These are phyloP conservation scores for Verticillium isaacii DNA, from an alignment of 2,329 filamentous ascomycete genomes.

Conservation along the genomic window DNA sequence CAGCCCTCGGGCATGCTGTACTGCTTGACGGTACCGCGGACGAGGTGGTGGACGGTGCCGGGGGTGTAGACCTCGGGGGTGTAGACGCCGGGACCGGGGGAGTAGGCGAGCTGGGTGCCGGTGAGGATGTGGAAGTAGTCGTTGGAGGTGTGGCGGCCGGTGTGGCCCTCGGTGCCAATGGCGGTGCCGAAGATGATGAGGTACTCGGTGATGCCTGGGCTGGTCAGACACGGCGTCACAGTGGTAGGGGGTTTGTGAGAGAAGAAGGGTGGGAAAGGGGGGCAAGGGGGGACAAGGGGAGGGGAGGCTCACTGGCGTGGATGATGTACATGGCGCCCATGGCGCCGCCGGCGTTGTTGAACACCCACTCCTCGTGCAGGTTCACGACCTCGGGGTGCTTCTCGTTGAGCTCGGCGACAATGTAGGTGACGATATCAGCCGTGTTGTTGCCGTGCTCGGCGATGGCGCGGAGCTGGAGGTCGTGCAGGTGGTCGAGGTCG, in stretches of 20 bases:
- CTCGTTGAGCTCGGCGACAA: conserved; percentile 61
- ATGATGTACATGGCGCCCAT: conserved; percentile 92
- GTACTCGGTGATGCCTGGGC: conserved; percentile 73
- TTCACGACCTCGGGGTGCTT: conserved; percentile 55
- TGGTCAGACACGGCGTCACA: background rate
- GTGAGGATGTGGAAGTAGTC: conserved; percentile 91
- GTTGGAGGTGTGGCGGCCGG: conserved; percentile 83
- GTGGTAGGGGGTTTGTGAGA: background rate
- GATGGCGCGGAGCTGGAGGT: conserved; percentile 63
- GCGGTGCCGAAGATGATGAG: conserved; percentile 83
- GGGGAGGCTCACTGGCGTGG: conserved; percentile 63
- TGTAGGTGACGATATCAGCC: conserved; percentile 59
- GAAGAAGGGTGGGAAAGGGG: background rate
- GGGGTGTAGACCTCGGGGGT: conserved; percentile 64
- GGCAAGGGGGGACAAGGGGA: background rate
- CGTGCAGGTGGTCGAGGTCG: conserved; percentile 60
- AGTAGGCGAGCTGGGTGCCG: conserved; percentile 73
- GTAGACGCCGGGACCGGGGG: conserved; percentile 62
- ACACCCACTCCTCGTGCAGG: conserved; percentile 76
- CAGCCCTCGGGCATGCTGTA: conserved; percentile 74
- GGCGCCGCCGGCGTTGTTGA: conserved; percentile 87
- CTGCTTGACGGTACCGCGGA: conserved; percentile 70
- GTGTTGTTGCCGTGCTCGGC: conserved; percentile 72
- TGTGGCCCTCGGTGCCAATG: conserved; percentile 82
- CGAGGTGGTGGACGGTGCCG: conserved; percentile 68